phyloP scores from a whole-genome alignment of 2,329 filamentous ascomycete genomes.

The Huntiella moniliformis region DNA sequence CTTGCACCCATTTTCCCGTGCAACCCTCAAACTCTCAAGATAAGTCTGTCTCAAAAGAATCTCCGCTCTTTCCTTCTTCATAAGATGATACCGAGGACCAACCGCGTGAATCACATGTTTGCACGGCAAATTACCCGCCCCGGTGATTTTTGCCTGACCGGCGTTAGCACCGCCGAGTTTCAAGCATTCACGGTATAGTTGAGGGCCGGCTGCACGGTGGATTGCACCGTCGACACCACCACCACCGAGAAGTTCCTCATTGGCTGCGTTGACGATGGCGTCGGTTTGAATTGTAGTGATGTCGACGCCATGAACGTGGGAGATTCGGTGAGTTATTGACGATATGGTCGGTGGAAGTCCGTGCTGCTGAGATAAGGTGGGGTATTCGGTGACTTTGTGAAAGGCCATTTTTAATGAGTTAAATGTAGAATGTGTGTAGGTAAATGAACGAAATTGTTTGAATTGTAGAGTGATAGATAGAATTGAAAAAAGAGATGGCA shows the following conservation, averaged over 20 bases:
- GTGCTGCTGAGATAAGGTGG: neutral
- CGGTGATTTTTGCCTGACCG: conserved; percentile 67
- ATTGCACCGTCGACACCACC: conserved; percentile 87
- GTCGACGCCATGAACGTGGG: conserved; percentile 47
- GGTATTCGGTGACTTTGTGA: neutral
- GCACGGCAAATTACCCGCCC: conserved; percentile 56
- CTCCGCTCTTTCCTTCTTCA: conserved; percentile 24
- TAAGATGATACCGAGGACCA: conserved; percentile 52
- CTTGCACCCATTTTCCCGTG: conserved; percentile 43
- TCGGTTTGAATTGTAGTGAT: conserved; percentile 65
- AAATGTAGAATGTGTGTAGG: no score
- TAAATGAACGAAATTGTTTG: no score
- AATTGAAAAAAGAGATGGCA: no score
- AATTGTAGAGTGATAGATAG: no score
- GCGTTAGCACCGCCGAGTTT: conserved; percentile 47
- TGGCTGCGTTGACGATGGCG: conserved; percentile 87
- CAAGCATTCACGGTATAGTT: conserved; percentile 26
- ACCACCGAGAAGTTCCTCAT: conserved; percentile 57
- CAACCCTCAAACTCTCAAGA: conserved; percentile 49
- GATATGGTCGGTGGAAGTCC: neutral
- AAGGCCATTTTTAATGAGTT: neutral
- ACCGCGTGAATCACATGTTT: conserved; percentile 77
- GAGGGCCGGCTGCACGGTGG: conserved; percentile 58
- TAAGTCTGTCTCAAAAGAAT: conserved; percentile 46
- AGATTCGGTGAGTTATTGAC: conserved; percentile 44